Percentiles rank a stretch among this genome's conserved stretches.
Conservation (phyloP, 2,329 filamentous ascomycete species). For the Lachnellula suecica region DNA sequence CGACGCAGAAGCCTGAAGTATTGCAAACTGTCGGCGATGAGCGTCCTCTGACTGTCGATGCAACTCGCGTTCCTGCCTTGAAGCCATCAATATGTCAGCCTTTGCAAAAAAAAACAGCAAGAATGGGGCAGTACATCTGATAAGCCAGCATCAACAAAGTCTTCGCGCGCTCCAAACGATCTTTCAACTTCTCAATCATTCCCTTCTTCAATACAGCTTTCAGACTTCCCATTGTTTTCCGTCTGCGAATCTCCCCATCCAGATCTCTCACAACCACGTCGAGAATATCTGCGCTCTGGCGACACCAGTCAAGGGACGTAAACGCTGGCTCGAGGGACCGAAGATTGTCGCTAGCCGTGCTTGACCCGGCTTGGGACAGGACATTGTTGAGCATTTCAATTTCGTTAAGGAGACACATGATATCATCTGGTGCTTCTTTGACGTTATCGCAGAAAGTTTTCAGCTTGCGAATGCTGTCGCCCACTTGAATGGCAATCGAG, state of each 20-base stretch:
- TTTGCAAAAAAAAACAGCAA: not conserved
- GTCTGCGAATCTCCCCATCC: not conserved
- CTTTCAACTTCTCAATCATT: constrained; percentile 2
- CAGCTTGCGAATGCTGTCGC: constrained; percentile 3
- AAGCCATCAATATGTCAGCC: not conserved
- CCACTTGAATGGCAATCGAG: constrained; percentile 5
- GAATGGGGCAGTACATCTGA: not conserved
- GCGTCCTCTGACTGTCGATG: not conserved
- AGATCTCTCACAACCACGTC: not conserved
- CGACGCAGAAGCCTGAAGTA: not conserved
- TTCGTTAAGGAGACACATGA: not conserved
- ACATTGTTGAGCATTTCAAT: not conserved
- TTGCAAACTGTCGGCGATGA: not conserved
- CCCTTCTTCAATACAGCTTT: not conserved
- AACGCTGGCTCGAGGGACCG: not conserved
- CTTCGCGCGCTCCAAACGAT: not conserved
- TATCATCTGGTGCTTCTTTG: constrained; percentile 5
- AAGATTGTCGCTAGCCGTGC: not conserved
- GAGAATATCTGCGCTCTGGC: not conserved
- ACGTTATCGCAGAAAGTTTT: constrained; percentile 1
- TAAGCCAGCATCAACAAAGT: not conserved
- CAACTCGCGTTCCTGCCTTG: not conserved
- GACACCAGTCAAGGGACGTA: not conserved
- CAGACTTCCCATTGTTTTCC: not conserved
- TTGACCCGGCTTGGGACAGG: not conserved